A percentile compares a stretch with the other conserved stretches of the same genome.
Evolutionary conservation across 2,329 filamentous ascomycete genomes (phyloP).

Genomic region (Sarocladium oryzae): DNA sequence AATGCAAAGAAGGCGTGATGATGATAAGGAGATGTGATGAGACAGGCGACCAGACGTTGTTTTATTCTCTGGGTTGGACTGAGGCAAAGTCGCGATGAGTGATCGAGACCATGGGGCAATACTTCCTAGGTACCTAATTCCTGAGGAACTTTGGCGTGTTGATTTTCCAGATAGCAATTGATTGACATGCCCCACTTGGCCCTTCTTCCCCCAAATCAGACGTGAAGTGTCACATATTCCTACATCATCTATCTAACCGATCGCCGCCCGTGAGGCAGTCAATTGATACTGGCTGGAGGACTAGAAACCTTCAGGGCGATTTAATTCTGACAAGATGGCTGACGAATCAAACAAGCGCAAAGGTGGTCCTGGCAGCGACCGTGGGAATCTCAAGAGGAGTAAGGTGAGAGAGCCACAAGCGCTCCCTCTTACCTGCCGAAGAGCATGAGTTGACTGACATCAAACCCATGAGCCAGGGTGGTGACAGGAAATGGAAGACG

Average conservation of each 20-base stretch:
- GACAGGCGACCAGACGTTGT: neutral
- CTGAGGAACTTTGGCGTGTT: neutral
- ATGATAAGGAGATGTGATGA: slow-evolving; percentile 9
- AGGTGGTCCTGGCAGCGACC: slow-evolving; percentile 20
- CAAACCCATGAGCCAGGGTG: neutral
- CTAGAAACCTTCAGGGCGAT: neutral
- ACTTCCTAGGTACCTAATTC: too few species aligned
- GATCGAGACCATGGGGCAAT: neutral
- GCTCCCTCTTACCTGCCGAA: too few species aligned
- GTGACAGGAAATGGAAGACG: slow-evolving; percentile 52
- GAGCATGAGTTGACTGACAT: too few species aligned
- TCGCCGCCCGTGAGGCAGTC: too few species aligned
- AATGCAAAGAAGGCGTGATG: slow-evolving; percentile 44
- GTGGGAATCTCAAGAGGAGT: slow-evolving; percentile 31
- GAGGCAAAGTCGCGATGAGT: neutral
- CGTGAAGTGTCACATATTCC: too few species aligned
- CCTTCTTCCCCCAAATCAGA: neutral
- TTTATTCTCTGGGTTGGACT: neutral
- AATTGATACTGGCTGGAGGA: neutral
- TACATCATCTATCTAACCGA: too few species aligned
- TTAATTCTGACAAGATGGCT: slow-evolving; percentile 19
- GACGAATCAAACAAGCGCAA: slow-evolving; percentile 30
- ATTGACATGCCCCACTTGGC: neutral
- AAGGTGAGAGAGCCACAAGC: too few species aligned
- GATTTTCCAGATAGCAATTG: neutral